Conservation (phyloP, 768 basidiomycete species). For the Tulasnella sp. region DNA sequence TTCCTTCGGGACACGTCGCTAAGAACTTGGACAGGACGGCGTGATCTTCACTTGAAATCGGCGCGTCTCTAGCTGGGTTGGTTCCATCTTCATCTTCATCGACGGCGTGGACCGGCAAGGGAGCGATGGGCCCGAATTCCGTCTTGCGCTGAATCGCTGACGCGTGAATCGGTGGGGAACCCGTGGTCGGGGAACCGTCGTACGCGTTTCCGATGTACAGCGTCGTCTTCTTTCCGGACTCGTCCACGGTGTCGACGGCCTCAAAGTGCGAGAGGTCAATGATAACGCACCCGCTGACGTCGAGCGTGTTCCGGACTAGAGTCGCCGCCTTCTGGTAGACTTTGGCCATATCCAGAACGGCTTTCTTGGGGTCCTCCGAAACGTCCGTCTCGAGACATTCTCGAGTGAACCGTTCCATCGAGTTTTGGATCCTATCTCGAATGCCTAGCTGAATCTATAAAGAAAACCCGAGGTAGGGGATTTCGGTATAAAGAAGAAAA, state of each 20-base stretch:
- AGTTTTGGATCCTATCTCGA: slow-evolving; percentile 86
- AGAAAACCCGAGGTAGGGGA: no score
- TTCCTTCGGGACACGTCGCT: slow-evolving; percentile 73
- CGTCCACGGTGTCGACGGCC: slow-evolving; percentile 58
- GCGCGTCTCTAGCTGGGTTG: slow-evolving; percentile 37
- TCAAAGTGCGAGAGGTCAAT: slow-evolving; percentile 92
- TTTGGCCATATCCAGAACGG: slow-evolving; percentile 62
- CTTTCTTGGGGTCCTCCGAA: slow-evolving; percentile 45
- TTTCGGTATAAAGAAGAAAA: background rate
- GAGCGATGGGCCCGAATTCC: slow-evolving; percentile 37
- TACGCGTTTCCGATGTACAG: slow-evolving; percentile 41
- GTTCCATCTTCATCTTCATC: slow-evolving; percentile 28
- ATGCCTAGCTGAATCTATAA: slow-evolving; percentile 79
- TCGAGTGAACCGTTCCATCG: slow-evolving; percentile 94
- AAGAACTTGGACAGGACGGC: slow-evolving; percentile 73
- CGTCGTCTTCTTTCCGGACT: slow-evolving; percentile 29
- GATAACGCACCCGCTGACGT: slow-evolving; percentile 87
- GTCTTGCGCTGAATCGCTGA: slow-evolving; percentile 35
- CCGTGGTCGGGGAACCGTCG: slow-evolving; percentile 14
- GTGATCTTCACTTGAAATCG: slow-evolving; percentile 68
- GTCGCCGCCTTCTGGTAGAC: slow-evolving; percentile 89
- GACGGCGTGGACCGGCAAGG: slow-evolving; percentile 39
- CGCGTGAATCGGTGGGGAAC: slow-evolving; percentile 18
- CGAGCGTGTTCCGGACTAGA: slow-evolving; percentile 83
- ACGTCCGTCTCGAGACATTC: slow-evolving; percentile 90